Percentiles rank a stretch among this genome's conserved stretches.
These are phyloP conservation scores for Penicillium subrubescens DNA, from an alignment of 495 filamentous ascomycete genomes.

Conservation along the genomic window DNA sequence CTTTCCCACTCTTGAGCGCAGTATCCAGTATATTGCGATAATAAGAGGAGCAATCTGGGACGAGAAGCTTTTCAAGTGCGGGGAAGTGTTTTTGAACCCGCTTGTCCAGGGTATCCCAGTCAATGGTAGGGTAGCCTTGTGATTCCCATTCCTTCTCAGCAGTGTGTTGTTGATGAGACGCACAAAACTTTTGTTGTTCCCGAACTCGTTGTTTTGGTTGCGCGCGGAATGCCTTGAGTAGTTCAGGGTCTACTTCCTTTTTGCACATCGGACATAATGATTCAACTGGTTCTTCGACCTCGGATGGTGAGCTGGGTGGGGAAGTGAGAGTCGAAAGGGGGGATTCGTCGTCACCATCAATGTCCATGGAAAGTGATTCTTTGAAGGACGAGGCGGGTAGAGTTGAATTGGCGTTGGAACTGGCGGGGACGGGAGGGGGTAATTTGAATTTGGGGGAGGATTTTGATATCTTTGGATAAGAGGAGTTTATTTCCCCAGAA, in stretches of 20 bases:
- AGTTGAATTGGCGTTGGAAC: slow-evolving; percentile 28
- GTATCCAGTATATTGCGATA: slow-evolving; percentile 63
- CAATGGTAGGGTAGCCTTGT: slow-evolving; percentile 73
- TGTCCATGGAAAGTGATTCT: neutral
- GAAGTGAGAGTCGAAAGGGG: slow-evolving; percentile 19
- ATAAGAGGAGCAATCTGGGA: slow-evolving; percentile 56
- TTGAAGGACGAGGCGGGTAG: slow-evolving; percentile 18
- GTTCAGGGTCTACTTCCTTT: slow-evolving; percentile 54
- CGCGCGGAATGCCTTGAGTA: slow-evolving; percentile 50
- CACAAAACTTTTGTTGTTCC: slow-evolving; percentile 69
- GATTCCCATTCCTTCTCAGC: slow-evolving; percentile 62
- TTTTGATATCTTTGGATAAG: slow-evolving; percentile 13
- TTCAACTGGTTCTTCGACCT: slow-evolving; percentile 2
- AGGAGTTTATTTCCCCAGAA: slow-evolving; percentile 28
- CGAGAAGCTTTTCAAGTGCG: slow-evolving; percentile 60
- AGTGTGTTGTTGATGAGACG: slow-evolving; percentile 61
- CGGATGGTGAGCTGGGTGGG: slow-evolving; percentile 5
- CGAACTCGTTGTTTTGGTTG: slow-evolving; percentile 58
- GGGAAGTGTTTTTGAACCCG: slow-evolving; percentile 60
- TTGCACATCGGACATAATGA: slow-evolving; percentile 70
- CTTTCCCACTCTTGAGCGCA: slow-evolving; percentile 60
- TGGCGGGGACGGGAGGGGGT: slow-evolving; percentile 23
- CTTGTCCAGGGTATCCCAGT: slow-evolving; percentile 70
- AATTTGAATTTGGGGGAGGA: slow-evolving; percentile 24
- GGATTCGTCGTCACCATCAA: slow-evolving; percentile 6